Percentiles rank a stretch among this genome's conserved stretches.
These are phyloP conservation scores for Cocos nucifera DNA, from an alignment of 176 grass and related monocot species.

Conservation along the genomic window DNA sequence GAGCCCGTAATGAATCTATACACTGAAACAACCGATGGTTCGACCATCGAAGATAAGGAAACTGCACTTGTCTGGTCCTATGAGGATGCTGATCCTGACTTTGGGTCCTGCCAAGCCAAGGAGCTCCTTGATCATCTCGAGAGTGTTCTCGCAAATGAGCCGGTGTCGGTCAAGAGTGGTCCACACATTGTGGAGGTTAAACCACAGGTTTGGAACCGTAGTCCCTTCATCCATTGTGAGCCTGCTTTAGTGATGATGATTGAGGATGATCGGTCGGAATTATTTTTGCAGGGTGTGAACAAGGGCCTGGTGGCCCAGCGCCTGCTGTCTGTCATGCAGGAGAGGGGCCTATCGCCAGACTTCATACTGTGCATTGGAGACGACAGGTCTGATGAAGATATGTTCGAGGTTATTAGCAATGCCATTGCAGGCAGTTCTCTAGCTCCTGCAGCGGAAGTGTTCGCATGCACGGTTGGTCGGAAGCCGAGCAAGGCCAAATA, in stretches of 20 bases:
- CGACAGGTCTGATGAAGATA: slow-evolving; percentile 84
- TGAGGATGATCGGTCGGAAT: not conserved
- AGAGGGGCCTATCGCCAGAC: slow-evolving; percentile 34
- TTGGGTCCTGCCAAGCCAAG: slow-evolving; percentile 89
- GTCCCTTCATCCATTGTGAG: not conserved
- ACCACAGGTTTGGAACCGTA: slow-evolving; percentile 51
- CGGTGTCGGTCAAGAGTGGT: slow-evolving; percentile 91
- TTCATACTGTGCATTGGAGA: slow-evolving; percentile 85
- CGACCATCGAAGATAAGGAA: slow-evolving; percentile 72
- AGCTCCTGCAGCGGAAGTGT: slow-evolving; percentile 41
- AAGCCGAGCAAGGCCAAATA: slow-evolving; percentile 97
- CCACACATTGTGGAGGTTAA: slow-evolving; percentile 98
- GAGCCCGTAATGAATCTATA: slow-evolving; percentile 94
- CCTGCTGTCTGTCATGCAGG: slow-evolving; percentile 43
- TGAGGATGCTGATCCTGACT: slow-evolving; percentile 89
- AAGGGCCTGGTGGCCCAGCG: slow-evolving; percentile 64
- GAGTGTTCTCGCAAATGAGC: slow-evolving; percentile 92
- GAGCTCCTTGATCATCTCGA: slow-evolving; percentile 98
- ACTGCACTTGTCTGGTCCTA: slow-evolving; percentile 96
- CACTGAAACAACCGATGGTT: slow-evolving; percentile 91
- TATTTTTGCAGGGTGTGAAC: slow-evolving; percentile 48
- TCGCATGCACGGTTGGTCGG: slow-evolving; percentile 82
- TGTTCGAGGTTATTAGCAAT: slow-evolving; percentile 83
- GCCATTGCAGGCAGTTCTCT: slow-evolving; percentile 25
- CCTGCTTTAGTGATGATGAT: not conserved